These are phyloP conservation scores for Syzygium malaccense DNA, from an alignment of 441 rosid species.

Conservation along the genomic window DNA sequence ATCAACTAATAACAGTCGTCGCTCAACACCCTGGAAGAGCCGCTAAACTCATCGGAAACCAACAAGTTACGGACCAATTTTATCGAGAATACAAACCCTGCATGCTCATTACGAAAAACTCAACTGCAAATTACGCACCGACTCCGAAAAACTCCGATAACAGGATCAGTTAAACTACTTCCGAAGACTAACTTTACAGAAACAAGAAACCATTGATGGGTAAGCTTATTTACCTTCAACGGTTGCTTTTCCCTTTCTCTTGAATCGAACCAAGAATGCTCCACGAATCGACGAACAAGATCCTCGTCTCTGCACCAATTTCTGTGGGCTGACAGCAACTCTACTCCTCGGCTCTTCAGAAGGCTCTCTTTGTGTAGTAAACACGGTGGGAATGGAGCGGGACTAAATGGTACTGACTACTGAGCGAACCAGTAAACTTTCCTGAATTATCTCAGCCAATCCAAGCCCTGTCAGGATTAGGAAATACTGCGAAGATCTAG, in stretches of 20 bases:
- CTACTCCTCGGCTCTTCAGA: background rate
- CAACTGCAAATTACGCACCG: background rate
- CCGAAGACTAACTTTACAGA: background rate
- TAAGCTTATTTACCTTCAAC: background rate
- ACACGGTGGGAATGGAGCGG: background rate
- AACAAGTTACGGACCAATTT: background rate
- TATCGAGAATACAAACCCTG: rapidly evolving
- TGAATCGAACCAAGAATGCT: background rate
- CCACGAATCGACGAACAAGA: background rate
- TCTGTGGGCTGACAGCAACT: background rate
- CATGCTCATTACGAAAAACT: background rate
- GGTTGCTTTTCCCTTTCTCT: background rate
- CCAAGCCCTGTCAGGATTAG: background rate
- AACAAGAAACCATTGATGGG: background rate
- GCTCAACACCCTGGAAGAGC: background rate
- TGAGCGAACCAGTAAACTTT: background rate
- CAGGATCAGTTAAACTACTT: background rate
- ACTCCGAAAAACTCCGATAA: background rate
- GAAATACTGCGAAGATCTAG: background rate
- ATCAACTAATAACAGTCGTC: background rate
- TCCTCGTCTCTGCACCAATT: background rate
- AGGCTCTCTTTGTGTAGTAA: background rate
- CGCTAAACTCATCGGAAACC: background rate
- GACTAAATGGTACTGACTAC: background rate
- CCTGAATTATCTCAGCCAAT: background rate